Conservation (phyloP, 306 rosid species). For the Glycine latifolia region DNA sequence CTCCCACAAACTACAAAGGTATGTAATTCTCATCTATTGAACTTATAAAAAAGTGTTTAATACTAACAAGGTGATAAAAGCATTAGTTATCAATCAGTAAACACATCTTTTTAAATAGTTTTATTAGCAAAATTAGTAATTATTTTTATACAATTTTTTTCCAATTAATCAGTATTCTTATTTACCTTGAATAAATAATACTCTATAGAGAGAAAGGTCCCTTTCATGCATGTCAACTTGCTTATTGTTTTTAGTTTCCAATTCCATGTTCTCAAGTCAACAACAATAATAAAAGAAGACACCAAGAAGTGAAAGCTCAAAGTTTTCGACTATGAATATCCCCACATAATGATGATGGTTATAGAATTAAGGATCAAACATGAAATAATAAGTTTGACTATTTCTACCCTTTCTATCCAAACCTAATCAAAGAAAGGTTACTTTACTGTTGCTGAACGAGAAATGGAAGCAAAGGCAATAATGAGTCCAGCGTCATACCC, state of each 20-base stretch:
- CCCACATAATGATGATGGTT: background rate
- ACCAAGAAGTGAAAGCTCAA: slow-evolving; percentile 6
- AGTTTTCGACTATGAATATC: background rate
- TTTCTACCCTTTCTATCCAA: background rate
- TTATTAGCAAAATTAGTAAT: too few relatives aligned
- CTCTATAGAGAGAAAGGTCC: background rate
- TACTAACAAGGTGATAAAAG: too few relatives aligned
- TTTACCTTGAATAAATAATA: too few relatives aligned
- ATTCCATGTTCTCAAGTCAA: slow-evolving; percentile 16
- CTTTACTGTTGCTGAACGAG: slow-evolving; percentile 16
- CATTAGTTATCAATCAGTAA: too few relatives aligned
- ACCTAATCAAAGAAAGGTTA: slow-evolving; percentile 8
- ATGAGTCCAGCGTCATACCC: slow-evolving; percentile 29
- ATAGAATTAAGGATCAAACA: slow-evolving; percentile 7
- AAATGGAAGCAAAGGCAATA: slow-evolving; percentile 36
- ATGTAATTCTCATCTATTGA: too few relatives aligned
- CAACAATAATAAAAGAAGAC: background rate
- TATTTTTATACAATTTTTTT: too few relatives aligned
- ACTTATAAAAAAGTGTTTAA: too few relatives aligned
- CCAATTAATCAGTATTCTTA: too few relatives aligned
- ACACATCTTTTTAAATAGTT: too few relatives aligned
- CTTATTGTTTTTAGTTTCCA: background rate
- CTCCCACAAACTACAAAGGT: too few relatives aligned
- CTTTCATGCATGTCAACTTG: background rate
- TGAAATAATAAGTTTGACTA: slow-evolving; percentile 28